Evolutionary conservation across 768 basidiomycete genomes (phyloP).

Genomic region (Butyriboletus loyo): DNA sequence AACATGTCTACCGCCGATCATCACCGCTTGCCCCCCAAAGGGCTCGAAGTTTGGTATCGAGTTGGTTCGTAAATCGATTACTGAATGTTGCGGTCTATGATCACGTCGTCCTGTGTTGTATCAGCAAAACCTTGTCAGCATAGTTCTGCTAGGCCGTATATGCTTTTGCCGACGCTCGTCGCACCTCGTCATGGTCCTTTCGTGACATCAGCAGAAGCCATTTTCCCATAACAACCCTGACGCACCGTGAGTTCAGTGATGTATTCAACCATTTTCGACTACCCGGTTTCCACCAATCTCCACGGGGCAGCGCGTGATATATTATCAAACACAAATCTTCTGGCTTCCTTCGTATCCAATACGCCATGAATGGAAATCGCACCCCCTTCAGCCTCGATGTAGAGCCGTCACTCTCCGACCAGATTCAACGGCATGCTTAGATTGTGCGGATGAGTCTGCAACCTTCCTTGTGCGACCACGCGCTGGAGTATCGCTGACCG

Average conservation of each 20-base stretch:
- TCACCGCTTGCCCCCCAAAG: conserved; percentile 48
- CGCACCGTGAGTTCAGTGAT: background rate
- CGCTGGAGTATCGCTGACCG: background rate
- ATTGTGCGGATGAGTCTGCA: conserved; percentile 6
- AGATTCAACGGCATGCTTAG: conserved; percentile 6
- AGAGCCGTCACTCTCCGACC: background rate
- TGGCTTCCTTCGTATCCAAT: background rate
- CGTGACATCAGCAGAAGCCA: background rate
- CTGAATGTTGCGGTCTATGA: conserved; percentile 52
- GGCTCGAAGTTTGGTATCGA: conserved; percentile 58
- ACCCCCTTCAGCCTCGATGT: background rate
- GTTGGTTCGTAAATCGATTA: conserved; percentile 53
- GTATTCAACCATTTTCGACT: background rate
- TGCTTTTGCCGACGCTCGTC: background rate
- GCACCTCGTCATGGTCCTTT: background rate
- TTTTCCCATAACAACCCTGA: conserved; percentile 5
- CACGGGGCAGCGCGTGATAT: background rate
- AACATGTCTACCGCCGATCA: conserved; percentile 62
- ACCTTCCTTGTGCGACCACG: background rate
- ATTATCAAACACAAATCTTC: background rate
- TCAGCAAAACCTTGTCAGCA: background rate
- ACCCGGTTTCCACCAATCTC: background rate
- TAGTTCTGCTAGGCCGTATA: background rate
- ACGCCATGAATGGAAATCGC: background rate
- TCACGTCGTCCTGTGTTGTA: background rate